Conservation (phyloP, 2,329 filamentous ascomycete species). For the Anthostomella pinea region DNA sequence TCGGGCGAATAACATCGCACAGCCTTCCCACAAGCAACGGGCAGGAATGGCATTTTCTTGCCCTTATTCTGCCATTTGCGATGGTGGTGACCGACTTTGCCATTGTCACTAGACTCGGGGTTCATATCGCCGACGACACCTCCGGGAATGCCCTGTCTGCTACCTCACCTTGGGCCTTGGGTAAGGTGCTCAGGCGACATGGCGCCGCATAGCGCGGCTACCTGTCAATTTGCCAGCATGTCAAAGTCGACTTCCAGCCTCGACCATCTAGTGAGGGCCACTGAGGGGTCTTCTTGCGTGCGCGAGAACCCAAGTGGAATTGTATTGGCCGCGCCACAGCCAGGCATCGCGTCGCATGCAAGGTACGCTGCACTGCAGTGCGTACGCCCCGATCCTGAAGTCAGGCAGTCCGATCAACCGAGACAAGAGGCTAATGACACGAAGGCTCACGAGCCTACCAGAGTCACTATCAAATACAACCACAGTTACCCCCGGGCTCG, state of each 20-base stretch:
- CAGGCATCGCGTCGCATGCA: constrained; percentile 22
- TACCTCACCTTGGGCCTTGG: too few relatives aligned
- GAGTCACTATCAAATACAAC: constrained; percentile 26
- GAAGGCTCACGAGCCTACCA: constrained; percentile 28
- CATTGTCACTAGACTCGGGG: neutral
- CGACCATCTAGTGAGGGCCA: too few relatives aligned
- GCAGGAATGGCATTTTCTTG: neutral
- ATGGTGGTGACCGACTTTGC: constrained; percentile 5
- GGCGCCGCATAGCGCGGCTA: too few relatives aligned
- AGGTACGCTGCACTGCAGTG: constrained; percentile 29
- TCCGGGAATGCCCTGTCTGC: constrained; percentile 1
- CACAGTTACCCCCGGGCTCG: constrained; percentile 11
- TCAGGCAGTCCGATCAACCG: constrained; percentile 23
- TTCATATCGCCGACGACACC: constrained; percentile 1
- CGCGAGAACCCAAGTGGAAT: constrained; percentile 10
- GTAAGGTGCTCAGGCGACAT: too few relatives aligned
- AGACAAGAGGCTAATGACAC: constrained; percentile 29
- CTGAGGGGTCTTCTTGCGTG: too few relatives aligned
- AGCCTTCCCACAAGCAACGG: constrained; percentile 9
- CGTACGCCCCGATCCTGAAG: constrained; percentile 24
- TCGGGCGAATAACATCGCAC: constrained; percentile 16
- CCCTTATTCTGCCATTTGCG: constrained; percentile 2
- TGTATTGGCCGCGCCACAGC: constrained; percentile 13
- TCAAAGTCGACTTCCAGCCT: too few relatives aligned
- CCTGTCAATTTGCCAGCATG: too few relatives aligned